Base-by-base conservation (phyloP, 78 protist genomes). In the Neovahlkampfia damariscottae region DNA sequence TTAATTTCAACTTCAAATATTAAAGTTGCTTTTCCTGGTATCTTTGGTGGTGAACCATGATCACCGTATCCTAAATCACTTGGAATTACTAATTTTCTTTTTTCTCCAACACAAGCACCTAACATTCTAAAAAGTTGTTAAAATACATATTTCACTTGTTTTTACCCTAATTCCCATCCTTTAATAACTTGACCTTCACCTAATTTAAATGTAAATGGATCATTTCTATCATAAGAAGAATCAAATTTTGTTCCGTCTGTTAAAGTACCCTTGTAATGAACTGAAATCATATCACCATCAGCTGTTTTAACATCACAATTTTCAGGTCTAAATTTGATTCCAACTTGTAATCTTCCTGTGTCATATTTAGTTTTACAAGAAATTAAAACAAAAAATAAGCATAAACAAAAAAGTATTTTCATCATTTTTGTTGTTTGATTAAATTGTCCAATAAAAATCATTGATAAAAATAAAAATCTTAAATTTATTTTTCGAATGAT, bases 161-260 rank as follows among this genome's bases (percentile, higher is more conserved):
- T n/a, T n/a, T n/a, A n/a, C 3, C 94, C 95, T 3, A 0, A 6
- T 74, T 91, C 95, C 96, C 96, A 93, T 3, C 94, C 95, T 77
- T 81, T 77, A 84, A 93, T 93, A 41, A 93, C 96, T n/a, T 80
- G 62, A 27, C 85, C 72, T 8, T 28, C 2, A 32, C 88, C 88
- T 29, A 86, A 5, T 6, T 10, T 34, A 77, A 93, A 90, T 6
- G 3, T 3, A 72, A 90, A 88, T 27, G 83, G 87, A 37, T 40
- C 28, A 35, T 30, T 40, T 34, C 96, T 78, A 68, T 84, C 92
- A 41, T 86, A 76, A 29, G 88, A 78, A 6, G 91, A 82, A 80
- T 94, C 97, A 66, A 94, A 93, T 79, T 83, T 72, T 29, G 40
- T 8, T 4, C 96, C 96, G 79, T 90, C 82, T 3, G 77, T 9